These are phyloP conservation scores for Suillus tomentosus DNA, from an alignment of 768 basidiomycete species.

Conservation along the genomic window DNA sequence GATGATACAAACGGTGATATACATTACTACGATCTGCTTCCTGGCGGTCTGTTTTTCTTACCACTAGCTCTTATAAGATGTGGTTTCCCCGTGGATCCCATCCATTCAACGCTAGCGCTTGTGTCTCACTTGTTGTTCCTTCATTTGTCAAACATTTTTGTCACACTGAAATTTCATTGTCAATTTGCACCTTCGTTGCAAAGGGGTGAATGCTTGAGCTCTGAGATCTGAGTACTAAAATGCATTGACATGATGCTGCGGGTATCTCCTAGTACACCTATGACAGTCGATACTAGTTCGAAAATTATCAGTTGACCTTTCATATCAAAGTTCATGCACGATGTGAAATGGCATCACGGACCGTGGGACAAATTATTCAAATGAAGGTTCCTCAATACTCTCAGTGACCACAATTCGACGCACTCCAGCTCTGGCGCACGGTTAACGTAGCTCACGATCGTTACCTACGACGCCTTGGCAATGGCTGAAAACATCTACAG, in stretches of 20 bases:
- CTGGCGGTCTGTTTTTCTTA: no score
- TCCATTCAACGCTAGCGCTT: no score
- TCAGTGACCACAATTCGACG: conserved; percentile 4
- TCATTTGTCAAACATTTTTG: no score
- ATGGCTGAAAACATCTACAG: conserved; percentile 94
- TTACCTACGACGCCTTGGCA: conserved; percentile 25
- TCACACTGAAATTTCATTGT: no score
- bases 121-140: no score
- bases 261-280: neutral
- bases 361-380: conserved; percentile 6
- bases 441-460: conserved; percentile 18
- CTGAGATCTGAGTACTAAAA: neutral
- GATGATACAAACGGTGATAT: no score
- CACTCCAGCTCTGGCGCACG: conserved; percentile 6
- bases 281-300: neutral
- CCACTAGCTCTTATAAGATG: no score
- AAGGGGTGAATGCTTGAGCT: neutral
- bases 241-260: neutral
- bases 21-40: no score
- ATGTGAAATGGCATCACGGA: neutral
- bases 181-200: neutral
- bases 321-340: no score
- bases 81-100: no score
- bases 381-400: neutral
- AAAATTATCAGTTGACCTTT: neutral